Base-by-base conservation (phyloP, 257 asterid species). In the Perilla frutescens region DNA sequence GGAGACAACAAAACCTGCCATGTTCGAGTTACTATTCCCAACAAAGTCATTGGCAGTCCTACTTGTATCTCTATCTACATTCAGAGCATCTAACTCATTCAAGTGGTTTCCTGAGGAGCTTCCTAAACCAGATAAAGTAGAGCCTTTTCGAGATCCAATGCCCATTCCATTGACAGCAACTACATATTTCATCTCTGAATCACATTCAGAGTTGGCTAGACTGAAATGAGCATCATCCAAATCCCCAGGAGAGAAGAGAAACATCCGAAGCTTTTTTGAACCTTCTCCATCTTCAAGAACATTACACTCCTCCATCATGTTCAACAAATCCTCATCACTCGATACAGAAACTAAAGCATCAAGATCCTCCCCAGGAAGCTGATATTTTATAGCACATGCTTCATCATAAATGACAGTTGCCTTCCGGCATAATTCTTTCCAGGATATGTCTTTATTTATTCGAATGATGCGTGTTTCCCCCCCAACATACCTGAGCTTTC, bases 311-410 rank as follows among this genome's bases (percentile, higher is more conserved):
- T 93, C 97, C 90, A 93, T 85, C 98, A 93, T 93, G 78, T 93
- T 93, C 86, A 84, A 83, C 77, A 91, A 72, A 82, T 93, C 97
- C 86, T 93, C 98, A 45, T 91, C 92, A 43, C 89, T 75, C 5
- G 97, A 88, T 40, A 93, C 92, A 57, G 97, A 88, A 63, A 93
- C 93, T 70, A 93, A 78, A 77, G 98, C 90, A 84, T 93, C 97
- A 57, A 93, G 96, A 72, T 91, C 98, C 86, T 91, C 98, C 74
- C 89, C 98, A 53, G 98, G 98, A 73, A 90, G 97, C 83, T 93
- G 98, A 80, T 93, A 93, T 71, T 88, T 91, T 69, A 93, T 84
- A 11, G 84, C 70, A 59, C 81, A 84, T 0, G 91, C 81, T 64
- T 82, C 87, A 10, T 82, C 84, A 79, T 88, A 93, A 36, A 91